A percentile compares a stretch with the other conserved stretches of the same genome.
Conservation (phyloP, 2,329 filamentous ascomycete species). For the Myriosclerotinia duriaeana region DNA sequence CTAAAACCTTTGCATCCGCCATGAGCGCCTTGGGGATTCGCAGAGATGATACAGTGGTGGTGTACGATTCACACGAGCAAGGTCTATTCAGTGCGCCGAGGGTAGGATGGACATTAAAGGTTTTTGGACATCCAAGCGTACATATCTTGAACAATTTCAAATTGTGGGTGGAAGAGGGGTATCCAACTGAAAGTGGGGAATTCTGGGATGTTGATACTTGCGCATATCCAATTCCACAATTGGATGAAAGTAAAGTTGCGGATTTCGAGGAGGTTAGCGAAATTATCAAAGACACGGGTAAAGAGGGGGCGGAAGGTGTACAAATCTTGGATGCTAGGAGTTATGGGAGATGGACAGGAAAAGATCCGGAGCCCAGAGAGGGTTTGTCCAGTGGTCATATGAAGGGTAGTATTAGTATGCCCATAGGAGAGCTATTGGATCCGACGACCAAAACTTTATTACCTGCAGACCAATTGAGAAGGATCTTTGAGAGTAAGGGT, state of each 20-base stretch:
- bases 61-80: conserved; percentile 88
- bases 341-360: conserved; percentile 75
- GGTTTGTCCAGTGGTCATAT: conserved; percentile 89
- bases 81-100: conserved; percentile 93
- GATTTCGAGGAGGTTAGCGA: conserved; percentile 81
- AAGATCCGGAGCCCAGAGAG: conserved; percentile 80
- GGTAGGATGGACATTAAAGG: conserved; percentile 87
- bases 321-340: conserved; percentile 89
- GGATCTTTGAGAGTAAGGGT: conserved; percentile 76
- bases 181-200: conserved; percentile 78
- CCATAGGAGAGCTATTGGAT: conserved; percentile 77
- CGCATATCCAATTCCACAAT: conserved; percentile 60
- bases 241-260: conserved; percentile 64
- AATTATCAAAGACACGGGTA: conserved; percentile 72
- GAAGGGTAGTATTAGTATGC: conserved; percentile 80
- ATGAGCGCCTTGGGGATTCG: conserved; percentile 88
- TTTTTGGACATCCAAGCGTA: conserved; percentile 86
- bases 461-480: conserved; percentile 66
- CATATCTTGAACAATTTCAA: conserved; percentile 95
- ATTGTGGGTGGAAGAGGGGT: conserved; percentile 83
- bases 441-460: conserved; percentile 78
- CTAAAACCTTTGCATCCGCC: conserved; percentile 77
- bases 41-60: conserved; percentile 84
- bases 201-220: conserved; percentile 66
- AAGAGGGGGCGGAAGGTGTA: conserved; percentile 78